phyloP scores from a whole-genome alignment of 371 early-diverging fungal genomes.

The Batkoa obscura region DNA sequence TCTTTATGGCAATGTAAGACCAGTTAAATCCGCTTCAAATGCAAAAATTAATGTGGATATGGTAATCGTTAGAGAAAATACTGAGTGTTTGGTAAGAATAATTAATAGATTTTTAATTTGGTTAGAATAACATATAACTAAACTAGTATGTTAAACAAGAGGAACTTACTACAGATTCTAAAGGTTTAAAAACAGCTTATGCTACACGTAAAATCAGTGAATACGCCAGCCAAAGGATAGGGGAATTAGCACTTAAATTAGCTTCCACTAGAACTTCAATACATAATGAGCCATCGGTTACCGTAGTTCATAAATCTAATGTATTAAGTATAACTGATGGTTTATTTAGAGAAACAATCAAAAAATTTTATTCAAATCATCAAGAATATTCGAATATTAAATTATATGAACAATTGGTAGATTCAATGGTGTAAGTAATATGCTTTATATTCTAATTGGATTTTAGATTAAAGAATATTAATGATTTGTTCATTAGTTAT shows the following conservation, averaged over 20 bases:
- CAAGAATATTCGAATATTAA: constrained; percentile 35
- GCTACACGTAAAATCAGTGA: constrained; percentile 82
- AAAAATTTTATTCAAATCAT: constrained; percentile 45
- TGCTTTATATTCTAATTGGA: background rate
- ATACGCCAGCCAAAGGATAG: constrained; percentile 65
- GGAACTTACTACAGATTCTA: constrained; percentile 36
- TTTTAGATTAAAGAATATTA: background rate
- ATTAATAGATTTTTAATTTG: background rate
- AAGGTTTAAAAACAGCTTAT: constrained; percentile 46
- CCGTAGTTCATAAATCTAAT: constrained; percentile 91
- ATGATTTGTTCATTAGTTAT: constrained; percentile 19
- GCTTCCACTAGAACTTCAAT: constrained; percentile 48
- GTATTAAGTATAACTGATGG: constrained; percentile 85
- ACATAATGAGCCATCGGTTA: constrained; percentile 49
- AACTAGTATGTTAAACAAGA: constrained; percentile 69
- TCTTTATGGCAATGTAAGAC: constrained; percentile 86
- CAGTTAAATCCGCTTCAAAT: constrained; percentile 50
- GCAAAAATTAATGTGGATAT: constrained; percentile 58
- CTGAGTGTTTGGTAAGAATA: constrained; percentile 71
- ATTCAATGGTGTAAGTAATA: constrained; percentile 71
- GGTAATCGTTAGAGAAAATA: constrained; percentile 91
- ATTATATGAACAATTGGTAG: constrained; percentile 85
- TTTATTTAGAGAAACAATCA: constrained; percentile 76
- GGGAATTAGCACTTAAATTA: constrained; percentile 71
- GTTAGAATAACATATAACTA: background rate